Conservation (phyloP, 176 grass and related monocot genomes). For the Oryza longistaminata region DNA sequence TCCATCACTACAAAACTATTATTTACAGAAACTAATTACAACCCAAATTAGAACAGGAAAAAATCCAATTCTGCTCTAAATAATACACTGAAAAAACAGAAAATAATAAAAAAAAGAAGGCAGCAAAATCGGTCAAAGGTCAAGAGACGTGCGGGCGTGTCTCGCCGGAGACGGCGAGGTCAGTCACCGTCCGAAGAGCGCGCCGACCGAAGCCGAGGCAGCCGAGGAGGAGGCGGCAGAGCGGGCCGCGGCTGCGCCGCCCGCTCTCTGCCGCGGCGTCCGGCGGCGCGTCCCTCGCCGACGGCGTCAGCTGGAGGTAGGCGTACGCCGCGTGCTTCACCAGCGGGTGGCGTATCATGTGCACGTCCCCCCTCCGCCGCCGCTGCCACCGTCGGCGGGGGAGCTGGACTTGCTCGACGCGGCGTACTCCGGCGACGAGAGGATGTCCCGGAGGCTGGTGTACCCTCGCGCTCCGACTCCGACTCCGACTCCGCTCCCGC, state of each 20-base stretch:
- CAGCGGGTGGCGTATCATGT: slow-evolving; percentile 74
- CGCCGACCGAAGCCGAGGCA: slow-evolving; percentile 47
- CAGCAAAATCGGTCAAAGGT: not conserved
- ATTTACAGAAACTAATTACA: slow-evolving; percentile 33
- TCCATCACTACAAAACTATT: slow-evolving; percentile 29
- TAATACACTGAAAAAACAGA: not conserved
- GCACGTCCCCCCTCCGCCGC: slow-evolving; percentile 40
- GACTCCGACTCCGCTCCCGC: not conserved
- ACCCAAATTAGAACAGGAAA: not conserved
- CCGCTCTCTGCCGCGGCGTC: not conserved
- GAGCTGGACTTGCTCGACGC: slow-evolving; percentile 19
- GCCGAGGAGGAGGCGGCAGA: slow-evolving; percentile 28
- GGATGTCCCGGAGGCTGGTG: slow-evolving; percentile 85
- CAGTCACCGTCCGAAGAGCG: slow-evolving; percentile 38
- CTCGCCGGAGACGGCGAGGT: not conserved
- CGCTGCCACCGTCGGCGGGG: not conserved
- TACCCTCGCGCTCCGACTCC: slow-evolving; percentile 34
- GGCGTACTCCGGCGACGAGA: slow-evolving; percentile 56
- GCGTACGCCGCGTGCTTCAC: slow-evolving; percentile 78
- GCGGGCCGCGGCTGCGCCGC: not conserved
- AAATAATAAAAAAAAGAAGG: not conserved
- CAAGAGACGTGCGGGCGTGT: not conserved
- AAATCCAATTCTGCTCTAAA: slow-evolving; percentile 16
- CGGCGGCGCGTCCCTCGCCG: slow-evolving; percentile 36
- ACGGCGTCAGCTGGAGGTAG: slow-evolving; percentile 73